Evolutionary conservation across 1,139 yeast species (phyloP).

Genomic region (Yamadazyma diospyri): DNA sequence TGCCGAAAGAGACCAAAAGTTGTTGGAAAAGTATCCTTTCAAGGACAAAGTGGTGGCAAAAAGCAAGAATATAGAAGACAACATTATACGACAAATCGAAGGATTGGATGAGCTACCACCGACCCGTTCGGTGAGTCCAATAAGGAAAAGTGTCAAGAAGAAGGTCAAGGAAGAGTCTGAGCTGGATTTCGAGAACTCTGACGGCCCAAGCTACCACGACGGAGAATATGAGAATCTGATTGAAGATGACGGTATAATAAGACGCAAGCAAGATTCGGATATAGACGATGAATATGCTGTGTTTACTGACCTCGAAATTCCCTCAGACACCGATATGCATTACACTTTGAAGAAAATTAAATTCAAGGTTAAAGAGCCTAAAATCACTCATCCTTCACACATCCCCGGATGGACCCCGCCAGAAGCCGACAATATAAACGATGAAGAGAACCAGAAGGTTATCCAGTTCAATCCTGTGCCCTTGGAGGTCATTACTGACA

Average conservation of each 20-base stretch:
- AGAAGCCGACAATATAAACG: conserved; percentile 32
- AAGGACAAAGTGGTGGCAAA: conserved; percentile 26
- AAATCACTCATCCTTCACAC: conserved; percentile 79
- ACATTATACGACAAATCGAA: conserved; percentile 11
- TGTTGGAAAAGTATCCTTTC: conserved; percentile 35
- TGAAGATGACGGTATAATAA: conserved; percentile 8
- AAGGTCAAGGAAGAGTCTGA: conserved; percentile 12
- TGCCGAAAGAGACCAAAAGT: conserved; percentile 34
- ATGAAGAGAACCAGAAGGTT: conserved; percentile 39
- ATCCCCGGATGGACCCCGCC: conserved; percentile 58
- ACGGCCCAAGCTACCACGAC: conserved; percentile 1
- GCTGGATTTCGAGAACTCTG: conserved; percentile 7
- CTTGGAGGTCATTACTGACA: conserved; percentile 19
- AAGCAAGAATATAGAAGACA: conserved; percentile 23
- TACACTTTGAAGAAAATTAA: conserved; percentile 35
- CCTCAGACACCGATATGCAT: background rate
- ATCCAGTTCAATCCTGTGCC: conserved; percentile 31
- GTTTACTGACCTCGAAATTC: conserved; percentile 5
- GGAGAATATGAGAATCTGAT: background rate
- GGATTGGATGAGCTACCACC: conserved; percentile 3
- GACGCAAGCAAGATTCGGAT: conserved; percentile 6
- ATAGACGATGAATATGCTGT: conserved; percentile 8
- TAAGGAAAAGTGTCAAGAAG: conserved; percentile 6
- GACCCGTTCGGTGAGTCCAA: conserved; percentile 4
- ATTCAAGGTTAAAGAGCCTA: conserved; percentile 52